A percentile compares a stretch with the other conserved stretches of the same genome.
Conservation (phyloP, 2,329 filamentous ascomycete species). For the Colletotrichum abscissum region DNA sequence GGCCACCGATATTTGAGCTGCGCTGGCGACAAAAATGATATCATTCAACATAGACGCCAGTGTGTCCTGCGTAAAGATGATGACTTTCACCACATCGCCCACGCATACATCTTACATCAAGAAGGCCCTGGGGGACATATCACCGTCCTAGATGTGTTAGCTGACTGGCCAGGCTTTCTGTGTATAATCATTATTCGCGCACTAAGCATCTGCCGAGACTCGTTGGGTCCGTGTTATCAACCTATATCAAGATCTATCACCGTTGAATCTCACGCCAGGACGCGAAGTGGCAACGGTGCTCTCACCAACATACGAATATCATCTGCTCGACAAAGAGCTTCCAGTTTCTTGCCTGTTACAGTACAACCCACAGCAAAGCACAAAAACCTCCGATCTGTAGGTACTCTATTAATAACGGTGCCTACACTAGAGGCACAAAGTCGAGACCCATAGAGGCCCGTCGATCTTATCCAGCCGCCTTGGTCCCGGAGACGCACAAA, state of each 20-base stretch:
- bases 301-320: not conserved
- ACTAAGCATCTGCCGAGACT: not conserved
- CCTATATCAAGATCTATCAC: not conserved
- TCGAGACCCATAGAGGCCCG: conserved; percentile 29
- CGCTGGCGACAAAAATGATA: not conserved
- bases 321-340: not conserved
- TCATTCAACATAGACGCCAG: not conserved
- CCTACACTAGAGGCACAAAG: conserved; percentile 12
- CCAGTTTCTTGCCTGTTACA: not conserved
- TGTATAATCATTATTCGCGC: not conserved
- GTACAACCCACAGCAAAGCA: not conserved
- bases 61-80: not conserved
- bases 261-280: not conserved
- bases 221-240: not conserved
- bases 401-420: conserved; percentile 32
- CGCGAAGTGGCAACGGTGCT: not conserved
- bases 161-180: not conserved
- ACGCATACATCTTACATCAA: not conserved
- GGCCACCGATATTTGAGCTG: not conserved
- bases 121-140: not conserved
- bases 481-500: conserved; percentile 14
- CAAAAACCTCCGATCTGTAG: conserved; percentile 31
- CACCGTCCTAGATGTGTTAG: not conserved
- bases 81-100: not conserved
- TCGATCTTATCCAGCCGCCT: conserved; percentile 22